A percentile compares a stretch with the other conserved stretches of the same genome.
Conservation (phyloP, 495 filamentous ascomycete species). For the Amphirosellinia nigrospora region DNA sequence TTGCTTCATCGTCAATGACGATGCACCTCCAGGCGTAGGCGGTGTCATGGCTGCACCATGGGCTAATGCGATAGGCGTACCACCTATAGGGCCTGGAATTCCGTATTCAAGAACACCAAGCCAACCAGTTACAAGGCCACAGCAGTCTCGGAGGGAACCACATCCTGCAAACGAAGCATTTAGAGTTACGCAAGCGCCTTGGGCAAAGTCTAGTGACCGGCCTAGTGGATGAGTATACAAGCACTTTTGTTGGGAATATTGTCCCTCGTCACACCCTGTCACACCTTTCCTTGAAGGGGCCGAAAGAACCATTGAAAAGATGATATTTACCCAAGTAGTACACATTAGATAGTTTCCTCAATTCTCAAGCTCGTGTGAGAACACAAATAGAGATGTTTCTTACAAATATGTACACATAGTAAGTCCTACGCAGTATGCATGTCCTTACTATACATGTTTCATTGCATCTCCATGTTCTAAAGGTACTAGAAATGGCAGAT, state of each 20-base stretch:
- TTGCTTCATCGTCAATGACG: constrained; percentile 35
- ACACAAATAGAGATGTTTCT: neutral
- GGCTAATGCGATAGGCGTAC: constrained; percentile 44
- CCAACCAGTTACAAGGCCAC: constrained; percentile 29
- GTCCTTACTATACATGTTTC: neutral
- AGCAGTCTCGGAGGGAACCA: constrained; percentile 25
- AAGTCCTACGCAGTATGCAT: neutral
- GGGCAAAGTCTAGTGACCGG: constrained; percentile 37
- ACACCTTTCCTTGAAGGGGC: neutral
- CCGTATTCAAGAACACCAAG: constrained; percentile 42
- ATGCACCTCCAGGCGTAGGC: constrained; percentile 25
- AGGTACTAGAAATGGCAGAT: neutral
- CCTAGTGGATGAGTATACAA: constrained; percentile 32
- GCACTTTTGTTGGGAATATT: neutral
- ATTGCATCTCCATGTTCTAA: neutral
- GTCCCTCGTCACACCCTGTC: neutral
- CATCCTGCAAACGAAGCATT: constrained; percentile 28
- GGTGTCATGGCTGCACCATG: constrained; percentile 49
- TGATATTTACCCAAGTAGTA: neutral
- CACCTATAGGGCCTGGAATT: constrained; percentile 38
- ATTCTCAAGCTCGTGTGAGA: neutral
- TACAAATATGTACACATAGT: neutral
- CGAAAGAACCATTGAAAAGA: neutral
- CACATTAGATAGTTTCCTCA: neutral
- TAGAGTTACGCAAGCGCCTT: constrained; percentile 33